A percentile compares a stretch with the other conserved stretches of the same genome.
These are phyloP conservation scores for Chalciporus chontae DNA, from an alignment of 768 basidiomycete genomes.

Conservation along the genomic window DNA sequence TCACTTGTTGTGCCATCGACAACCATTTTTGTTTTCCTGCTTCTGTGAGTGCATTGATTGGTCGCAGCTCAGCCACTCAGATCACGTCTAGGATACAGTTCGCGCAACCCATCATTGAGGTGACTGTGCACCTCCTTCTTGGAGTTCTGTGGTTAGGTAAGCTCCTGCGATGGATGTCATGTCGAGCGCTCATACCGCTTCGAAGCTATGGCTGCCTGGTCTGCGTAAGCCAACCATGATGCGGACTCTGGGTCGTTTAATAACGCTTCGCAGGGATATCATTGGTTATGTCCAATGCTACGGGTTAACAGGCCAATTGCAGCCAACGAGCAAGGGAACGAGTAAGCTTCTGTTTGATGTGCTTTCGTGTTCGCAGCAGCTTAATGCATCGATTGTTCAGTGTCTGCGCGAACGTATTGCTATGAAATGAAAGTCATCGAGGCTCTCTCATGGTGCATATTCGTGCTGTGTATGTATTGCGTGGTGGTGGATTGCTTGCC, in stretches of 20 bases:
- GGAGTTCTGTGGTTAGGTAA: slow-evolving; percentile 68
- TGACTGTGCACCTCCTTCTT: slow-evolving; percentile 48
- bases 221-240: slow-evolving; percentile 45
- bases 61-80: not conserved
- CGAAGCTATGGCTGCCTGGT: slow-evolving; percentile 73
- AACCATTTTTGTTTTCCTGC: slow-evolving; percentile 60
- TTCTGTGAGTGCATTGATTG: slow-evolving; percentile 43
- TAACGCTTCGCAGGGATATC: slow-evolving; percentile 50
- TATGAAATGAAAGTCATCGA: slow-evolving; percentile 79
- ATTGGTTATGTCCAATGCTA: slow-evolving; percentile 65
- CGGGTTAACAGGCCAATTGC: slow-evolving; percentile 37
- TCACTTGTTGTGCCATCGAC: slow-evolving; percentile 60
- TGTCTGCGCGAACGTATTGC: slow-evolving; percentile 54
- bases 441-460: slow-evolving; percentile 75
- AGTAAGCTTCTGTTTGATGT: slow-evolving; percentile 38
- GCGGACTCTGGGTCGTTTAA: not conserved
- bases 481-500: not conserved
- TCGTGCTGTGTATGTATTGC: slow-evolving; percentile 43
- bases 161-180: slow-evolving; percentile 19
- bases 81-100: slow-evolving; percentile 53
- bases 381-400: slow-evolving; percentile 35
- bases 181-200: slow-evolving; percentile 6
- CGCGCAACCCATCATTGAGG: slow-evolving; percentile 66
- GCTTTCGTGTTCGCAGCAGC: not conserved
- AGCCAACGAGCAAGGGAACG: slow-evolving; percentile 49